Base-by-base conservation (phyloP, 495 filamentous ascomycete genomes). In the Daldinia grandis region DNA sequence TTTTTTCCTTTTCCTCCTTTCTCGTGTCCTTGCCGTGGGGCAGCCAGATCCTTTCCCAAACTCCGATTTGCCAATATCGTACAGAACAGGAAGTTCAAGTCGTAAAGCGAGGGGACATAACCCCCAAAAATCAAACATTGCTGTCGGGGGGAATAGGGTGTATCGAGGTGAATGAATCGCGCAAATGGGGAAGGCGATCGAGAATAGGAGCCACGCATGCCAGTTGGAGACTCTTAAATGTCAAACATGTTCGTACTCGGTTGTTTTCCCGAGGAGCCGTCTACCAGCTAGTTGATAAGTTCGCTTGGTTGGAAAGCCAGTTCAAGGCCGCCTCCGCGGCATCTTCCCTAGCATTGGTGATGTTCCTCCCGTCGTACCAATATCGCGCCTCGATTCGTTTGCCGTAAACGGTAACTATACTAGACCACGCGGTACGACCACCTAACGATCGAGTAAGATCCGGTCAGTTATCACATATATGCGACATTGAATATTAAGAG, bases 381-480 rank as follows among this genome's bases (percentile, higher is more conserved):
- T 89, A 96, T 63, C 93, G 89, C 40, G 93, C 94, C 8, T 81
- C 63, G 74, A 90, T 82, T 49, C 76, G 76, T 49, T 82, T 74
- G 63, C 88, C 85, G 66, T 80, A 74, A 61, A 95, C 81, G 14
- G 78, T 84, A 64, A 96, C 91, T 35, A 81, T 84, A 79, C 87
- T 89, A 54, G 93, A 94, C 94, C 94, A 97, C 57, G 94, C 94
- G 33, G 94, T 97, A 68, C 94, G 90, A 69, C 93, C 93, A 74
- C 94, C 93, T 97, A 67, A 49, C 35, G 42, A 47, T 40, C 31
- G 14, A 60, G 21, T 4, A 54, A 40, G 44, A 40, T 38, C 54
- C 58, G 58, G 64, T 64, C 60, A 54, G 62, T 65, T 28, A 55
- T 56, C 54, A 42, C 49, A 35, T 28, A 47, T 50, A 33, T 57